Percentiles rank a stretch among this genome's conserved stretches.
Conservation (phyloP, 2,329 filamentous ascomycete species). For the Fusarium transvaalense region DNA sequence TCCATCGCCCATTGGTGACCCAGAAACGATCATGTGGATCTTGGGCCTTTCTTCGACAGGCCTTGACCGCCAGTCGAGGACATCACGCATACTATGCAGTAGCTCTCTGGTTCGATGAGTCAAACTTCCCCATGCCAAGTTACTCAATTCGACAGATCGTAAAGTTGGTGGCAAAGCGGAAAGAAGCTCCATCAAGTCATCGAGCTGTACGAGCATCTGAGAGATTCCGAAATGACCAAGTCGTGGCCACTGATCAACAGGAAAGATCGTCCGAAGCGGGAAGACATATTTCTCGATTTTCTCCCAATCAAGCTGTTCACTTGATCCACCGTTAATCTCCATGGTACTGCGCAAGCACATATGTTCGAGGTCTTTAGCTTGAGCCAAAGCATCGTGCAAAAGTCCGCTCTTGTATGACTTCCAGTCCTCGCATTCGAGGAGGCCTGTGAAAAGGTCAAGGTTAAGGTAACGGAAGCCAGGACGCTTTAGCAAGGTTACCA, state of each 20-base stretch:
- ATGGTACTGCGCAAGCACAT: not conserved
- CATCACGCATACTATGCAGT: not conserved
- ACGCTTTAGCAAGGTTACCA: not conserved
- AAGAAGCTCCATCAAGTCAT: not conserved
- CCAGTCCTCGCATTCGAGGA: not conserved
- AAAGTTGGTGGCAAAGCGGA: not conserved
- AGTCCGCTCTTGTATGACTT: not conserved
- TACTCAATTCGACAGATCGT: not conserved
- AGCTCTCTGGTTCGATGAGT: not conserved
- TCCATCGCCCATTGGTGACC: fast-evolving
- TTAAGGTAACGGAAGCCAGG: constrained; percentile 3
- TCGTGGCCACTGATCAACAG: not conserved
- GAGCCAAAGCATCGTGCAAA: not conserved
- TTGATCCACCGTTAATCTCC: fast-evolving
- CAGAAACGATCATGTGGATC: not conserved
- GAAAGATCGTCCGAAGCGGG: not conserved
- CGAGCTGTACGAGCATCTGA: not conserved
- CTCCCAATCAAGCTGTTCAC: not conserved
- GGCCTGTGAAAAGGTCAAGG: not conserved
- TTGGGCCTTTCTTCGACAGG: not conserved
- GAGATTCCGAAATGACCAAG: constrained; percentile 9
- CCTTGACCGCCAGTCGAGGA: constrained; percentile 3
- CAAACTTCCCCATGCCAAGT: not conserved
- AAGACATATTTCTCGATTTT: not conserved
- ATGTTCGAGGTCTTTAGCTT: constrained; percentile 2